Evolutionary conservation across 2,329 filamentous ascomycete species (phyloP), one percentile per base, ranked within the genome.

Genomic region (Ophiosphaerella korrae): DNA sequence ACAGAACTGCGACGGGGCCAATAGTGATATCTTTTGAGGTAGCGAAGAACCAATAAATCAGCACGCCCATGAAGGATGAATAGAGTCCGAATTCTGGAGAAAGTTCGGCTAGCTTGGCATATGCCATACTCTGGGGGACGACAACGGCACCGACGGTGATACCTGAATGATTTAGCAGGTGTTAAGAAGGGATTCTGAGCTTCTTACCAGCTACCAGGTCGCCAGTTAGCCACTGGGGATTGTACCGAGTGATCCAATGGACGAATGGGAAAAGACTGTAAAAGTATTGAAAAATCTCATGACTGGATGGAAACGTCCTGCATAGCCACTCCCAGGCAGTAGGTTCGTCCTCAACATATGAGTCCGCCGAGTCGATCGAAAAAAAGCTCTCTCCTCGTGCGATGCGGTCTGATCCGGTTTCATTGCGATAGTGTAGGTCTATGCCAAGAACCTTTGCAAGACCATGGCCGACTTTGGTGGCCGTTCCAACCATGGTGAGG

Each of bases 21-120:
- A 97, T 97, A 12, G 93, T 97, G 67, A 99, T 97, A 73, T 99
- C 94, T 73, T 97, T 99, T 7, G 93, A 97, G 0, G 94, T 99
- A 29, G 93, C 94, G 68, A 97, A 97, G 72, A 97, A 89, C 93
- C 93, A 97, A 76, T 99, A 99, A 55, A 96, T 82, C 54, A 96
- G 73, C 2, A 96, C 92, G 43, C 94, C 94, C 86, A 97, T 95
- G 73, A 99, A 97, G 0, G 93, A 97, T 0, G 93, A 94, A 75
- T 96, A 96, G 1, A 97, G 82, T 49, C 94, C 93, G 64, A 88
- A 97, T 69, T 97, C 82, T 7, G 88, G 84, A 1, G 84, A 80
- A 16, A 97, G 82, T 52, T 87, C 82, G 36, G 93, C 93, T 21
- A 97, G 82, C 57, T 87, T 82, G 16, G 93, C 92, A 74, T 97